Percentiles rank a stretch among this genome's conserved stretches.
These are phyloP conservation scores for Claviceps quebecensis DNA, from an alignment of 2,329 filamentous ascomycete genomes.

Conservation along the genomic window DNA sequence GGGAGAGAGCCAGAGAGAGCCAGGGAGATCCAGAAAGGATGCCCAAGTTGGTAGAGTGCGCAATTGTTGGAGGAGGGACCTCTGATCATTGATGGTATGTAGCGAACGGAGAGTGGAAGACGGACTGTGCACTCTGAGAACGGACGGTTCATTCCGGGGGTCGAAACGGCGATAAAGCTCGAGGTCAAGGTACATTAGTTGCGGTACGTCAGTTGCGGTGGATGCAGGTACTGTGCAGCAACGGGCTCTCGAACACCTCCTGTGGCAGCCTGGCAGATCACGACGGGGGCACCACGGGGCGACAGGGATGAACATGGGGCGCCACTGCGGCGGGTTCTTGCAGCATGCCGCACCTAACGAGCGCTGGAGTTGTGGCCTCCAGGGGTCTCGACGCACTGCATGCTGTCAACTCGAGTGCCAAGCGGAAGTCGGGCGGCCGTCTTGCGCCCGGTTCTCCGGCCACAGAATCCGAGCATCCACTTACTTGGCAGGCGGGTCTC, in stretches of 20 bases:
- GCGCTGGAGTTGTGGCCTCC: not conserved
- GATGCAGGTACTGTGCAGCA: too few species aligned
- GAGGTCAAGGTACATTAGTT: too few species aligned
- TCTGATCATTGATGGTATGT: not conserved
- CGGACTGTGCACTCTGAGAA: not conserved
- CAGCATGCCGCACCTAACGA: not conserved
- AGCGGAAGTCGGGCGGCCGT: not conserved
- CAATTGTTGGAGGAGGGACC: not conserved
- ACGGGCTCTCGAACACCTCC: too few species aligned
- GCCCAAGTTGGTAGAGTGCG: not conserved
- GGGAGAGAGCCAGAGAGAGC: too few species aligned
- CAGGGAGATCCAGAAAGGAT: not conserved
- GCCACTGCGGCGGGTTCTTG: not conserved
- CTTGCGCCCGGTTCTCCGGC: not conserved
- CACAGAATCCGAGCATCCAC: not conserved
- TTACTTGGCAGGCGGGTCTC: not conserved
- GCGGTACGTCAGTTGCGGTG: too few species aligned
- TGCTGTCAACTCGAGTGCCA: not conserved
- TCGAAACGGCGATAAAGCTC: not conserved
- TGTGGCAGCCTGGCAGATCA: not conserved
- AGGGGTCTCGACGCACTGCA: not conserved
- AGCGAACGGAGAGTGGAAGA: not conserved
- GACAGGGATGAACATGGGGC: not conserved
- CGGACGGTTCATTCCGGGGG: not conserved
- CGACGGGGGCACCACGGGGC: not conserved